A percentile compares a stretch with the other conserved stretches of the same genome.
Evolutionary conservation across 192 early-diverging fungal genomes (phyloP).

Genomic region (Pilobolus umbonatus): DNA sequence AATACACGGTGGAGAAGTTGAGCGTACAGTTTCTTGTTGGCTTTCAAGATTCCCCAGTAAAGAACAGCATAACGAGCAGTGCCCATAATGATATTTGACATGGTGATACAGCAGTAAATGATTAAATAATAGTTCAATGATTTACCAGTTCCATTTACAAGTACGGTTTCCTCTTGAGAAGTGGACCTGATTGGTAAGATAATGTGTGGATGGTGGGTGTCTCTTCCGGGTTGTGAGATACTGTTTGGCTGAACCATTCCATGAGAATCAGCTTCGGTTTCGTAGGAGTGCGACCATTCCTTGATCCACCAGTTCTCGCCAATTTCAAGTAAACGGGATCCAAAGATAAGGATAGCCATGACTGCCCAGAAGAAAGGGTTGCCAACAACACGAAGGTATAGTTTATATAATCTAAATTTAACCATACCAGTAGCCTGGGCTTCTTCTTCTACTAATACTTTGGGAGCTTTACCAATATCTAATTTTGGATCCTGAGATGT

Average conservation of each 20-base stretch:
- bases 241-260: conserved; percentile 21
- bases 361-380: conserved; percentile 49
- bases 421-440: conserved; percentile 77
- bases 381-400: conserved; percentile 63
- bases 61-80: conserved; percentile 39
- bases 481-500: background rate
- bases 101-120: conserved; percentile 53
- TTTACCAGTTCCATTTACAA: too few relatives aligned
- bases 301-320: conserved; percentile 37
- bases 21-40: conserved; percentile 48
- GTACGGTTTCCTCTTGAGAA: conserved; percentile 8
- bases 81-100: conserved; percentile 37
- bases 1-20: conserved; percentile 50
- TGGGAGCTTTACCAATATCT: conserved; percentile 17
- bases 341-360: conserved; percentile 25
- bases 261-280: background rate
- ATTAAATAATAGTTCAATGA: conserved; percentile 51
- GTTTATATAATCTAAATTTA: conserved; percentile 61
- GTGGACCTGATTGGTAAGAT: background rate
- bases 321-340: conserved; percentile 39
- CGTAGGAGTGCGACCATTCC: conserved; percentile 37
- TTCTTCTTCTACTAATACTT: conserved; percentile 72
- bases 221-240: background rate
- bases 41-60: conserved; percentile 44
- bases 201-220: conserved; percentile 37